Evolutionary conservation across 768 basidiomycete genomes (phyloP).

Genomic region (Amanita pallidorosea): DNA sequence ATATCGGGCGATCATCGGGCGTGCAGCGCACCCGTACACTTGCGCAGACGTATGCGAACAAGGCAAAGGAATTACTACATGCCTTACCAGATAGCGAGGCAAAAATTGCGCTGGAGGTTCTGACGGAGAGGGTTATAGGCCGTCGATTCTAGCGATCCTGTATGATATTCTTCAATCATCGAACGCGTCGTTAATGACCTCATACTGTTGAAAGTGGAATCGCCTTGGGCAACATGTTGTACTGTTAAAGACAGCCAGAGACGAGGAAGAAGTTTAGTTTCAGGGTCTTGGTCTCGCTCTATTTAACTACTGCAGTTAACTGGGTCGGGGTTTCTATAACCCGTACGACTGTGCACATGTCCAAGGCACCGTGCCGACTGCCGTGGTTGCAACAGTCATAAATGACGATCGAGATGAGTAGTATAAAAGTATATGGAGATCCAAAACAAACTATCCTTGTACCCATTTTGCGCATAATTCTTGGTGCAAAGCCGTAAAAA

Average conservation of each 20-base stretch:
- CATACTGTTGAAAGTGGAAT: neutral
- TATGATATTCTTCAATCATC: neutral
- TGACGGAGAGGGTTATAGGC: slow-evolving; percentile 69
- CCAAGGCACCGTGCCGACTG: neutral
- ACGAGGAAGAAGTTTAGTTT: neutral
- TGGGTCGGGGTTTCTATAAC: neutral
- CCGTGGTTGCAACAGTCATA: neutral
- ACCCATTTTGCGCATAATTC: too few relatives aligned
- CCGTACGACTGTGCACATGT: neutral
- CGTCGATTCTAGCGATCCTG: slow-evolving; percentile 23
- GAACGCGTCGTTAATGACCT: neutral
- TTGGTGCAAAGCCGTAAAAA: too few relatives aligned
- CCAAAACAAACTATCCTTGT: too few relatives aligned
- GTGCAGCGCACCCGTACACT: slow-evolving; percentile 72
- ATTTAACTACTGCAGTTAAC: neutral
- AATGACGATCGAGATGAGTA: neutral
- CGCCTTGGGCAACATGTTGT: neutral
- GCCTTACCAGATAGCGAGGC: slow-evolving; percentile 79
- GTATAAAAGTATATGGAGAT: too few relatives aligned
- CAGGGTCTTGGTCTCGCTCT: neutral
- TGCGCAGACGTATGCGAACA: slow-evolving; percentile 66
- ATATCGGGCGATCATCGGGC: slow-evolving; percentile 71
- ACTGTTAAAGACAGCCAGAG: neutral
- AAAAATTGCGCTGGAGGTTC: slow-evolving; percentile 57
- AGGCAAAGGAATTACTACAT: slow-evolving; percentile 64